Base-by-base conservation (phyloP, 2,329 filamentous ascomycete species). In the Penicillium sp. region DNA sequence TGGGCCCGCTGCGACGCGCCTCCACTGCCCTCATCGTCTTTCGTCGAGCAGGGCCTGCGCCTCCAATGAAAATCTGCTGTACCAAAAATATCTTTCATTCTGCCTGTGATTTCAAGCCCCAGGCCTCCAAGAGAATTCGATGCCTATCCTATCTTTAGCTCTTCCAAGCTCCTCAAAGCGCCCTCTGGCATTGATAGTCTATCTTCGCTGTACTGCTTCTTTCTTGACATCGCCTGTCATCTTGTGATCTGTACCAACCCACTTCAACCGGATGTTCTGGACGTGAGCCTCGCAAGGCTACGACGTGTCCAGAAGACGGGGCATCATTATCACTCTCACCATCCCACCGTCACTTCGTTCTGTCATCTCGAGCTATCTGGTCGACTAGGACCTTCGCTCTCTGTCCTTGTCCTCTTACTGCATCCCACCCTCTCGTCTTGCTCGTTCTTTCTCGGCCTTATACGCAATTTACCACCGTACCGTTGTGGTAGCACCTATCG, bases 21-120 rank as follows among this genome's bases (percentile, higher is more conserved):
- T 58, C 53, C 53, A 55, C 53, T 53, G 55, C 41, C 61, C 47
- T 58, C 38, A 42, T 67, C 45, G 56, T 56, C 59, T 54, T 62
- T 63, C 59, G 54, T 60, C 41, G 55, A 49, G 39, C 47, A 43
- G 58, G 55, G 54, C 55, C 54, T 58, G 52, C 50, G 55, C 61
- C 64, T 63, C 65, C 64, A 65, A 66, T 67, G 63, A 67, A 50
- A 63, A 55, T 62, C 41, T 63, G 52, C 51, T 49, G 54, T 55
- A 55, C 65, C 65, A 66, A 67, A 67, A 67, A 67, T 67, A 67
- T 67, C 62, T 67, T 57, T 35, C 34, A 50, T 50, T 54, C 50
- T 54, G 56, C 57, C 39, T 28, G 34, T 58, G 55, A 41, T 50
- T 52, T 25, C 57, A 35, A 37, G 55, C 55, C 51, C 39, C 37